Base-by-base conservation (phyloP, 371 early-diverging fungal species). In the Circinella minor region DNA sequence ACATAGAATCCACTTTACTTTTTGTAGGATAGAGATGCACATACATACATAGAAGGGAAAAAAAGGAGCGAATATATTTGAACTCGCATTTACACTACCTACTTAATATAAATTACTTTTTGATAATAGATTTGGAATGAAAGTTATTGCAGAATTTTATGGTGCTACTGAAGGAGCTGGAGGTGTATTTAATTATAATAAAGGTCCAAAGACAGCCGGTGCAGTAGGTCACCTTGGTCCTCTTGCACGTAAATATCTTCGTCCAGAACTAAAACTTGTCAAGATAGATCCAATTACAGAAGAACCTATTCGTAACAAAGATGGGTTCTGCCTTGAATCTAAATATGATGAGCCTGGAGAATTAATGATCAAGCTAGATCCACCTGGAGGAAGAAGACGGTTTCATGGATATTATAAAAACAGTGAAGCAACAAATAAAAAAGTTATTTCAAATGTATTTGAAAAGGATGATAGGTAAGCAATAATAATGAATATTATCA, bases 331-430 rank as follows among this genome's bases (percentile, higher is more conserved):
- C 63, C 66, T 84, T n/a, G 66, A 65, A 38, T 65, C 54, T 18
- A 49, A n/a, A 36, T 65, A 65, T n/a, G 79, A 70, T 48, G 86
- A 89, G 55, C 77, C 75, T 62, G 89, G 89, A 15, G 89, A 89
- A 68, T 47, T 85, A 38, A 69, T 89, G 61, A 74, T 81, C 36
- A 38, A 65, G 51, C 36, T 82, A 17, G 66, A 79, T 10, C 66
- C 15, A 14, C 66, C 62, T 9, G 71, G 68, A n/a, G 73, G 61
- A 17, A 68, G 75, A 1, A 13, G 73, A 6, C 63, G 67, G n/a
- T 79, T 79, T 55, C 65, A 73, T 27, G 87, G 84, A 0, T 79
- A 82, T 55, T 78, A 81, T 72, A 83, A 80, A 38, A 79, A 84
- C 60, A 72, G 77, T n/a, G 62, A 63, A 15, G 87, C 81, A 5